A percentile compares a stretch with the other conserved stretches of the same genome.
Conservation (phyloP, 306 rosid genomes). For the Cucumis hystrix region DNA sequence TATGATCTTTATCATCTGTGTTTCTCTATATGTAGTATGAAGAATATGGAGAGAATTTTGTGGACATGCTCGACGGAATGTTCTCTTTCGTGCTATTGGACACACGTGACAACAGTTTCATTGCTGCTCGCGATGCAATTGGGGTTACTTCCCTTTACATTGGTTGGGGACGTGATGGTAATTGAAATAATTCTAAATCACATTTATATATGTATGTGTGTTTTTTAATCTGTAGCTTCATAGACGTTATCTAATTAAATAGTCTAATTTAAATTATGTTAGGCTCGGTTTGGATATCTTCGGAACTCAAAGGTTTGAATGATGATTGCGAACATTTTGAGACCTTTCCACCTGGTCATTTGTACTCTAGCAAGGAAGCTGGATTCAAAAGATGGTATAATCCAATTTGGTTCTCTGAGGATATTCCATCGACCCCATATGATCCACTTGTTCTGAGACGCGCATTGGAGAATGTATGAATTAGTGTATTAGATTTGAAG, state of each 20-base stretch:
- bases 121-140: constrained; percentile 88
- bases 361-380: constrained; percentile 82
- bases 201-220: background rate
- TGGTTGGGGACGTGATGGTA: constrained; percentile 97
- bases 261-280: background rate
- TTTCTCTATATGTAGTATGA: constrained; percentile 41
- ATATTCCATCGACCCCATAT: constrained; percentile 71
- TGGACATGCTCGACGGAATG: constrained; percentile 88
- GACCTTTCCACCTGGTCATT: constrained; percentile 85
- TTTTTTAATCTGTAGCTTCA: background rate
- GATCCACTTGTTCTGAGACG: constrained; percentile 68
- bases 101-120: constrained; percentile 85
- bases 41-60: constrained; percentile 73
- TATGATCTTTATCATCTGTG: constrained; percentile 1
- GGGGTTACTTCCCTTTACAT: constrained; percentile 86
- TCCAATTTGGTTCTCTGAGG: constrained; percentile 82
- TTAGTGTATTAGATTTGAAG: background rate
- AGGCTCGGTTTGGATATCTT: constrained; percentile 92
- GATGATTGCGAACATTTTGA: constrained; percentile 91
- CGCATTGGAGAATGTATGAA: constrained; percentile 64
- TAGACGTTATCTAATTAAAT: background rate
- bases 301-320: constrained; percentile 76
- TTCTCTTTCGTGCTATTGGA: constrained; percentile 85
- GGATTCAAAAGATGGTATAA: constrained; percentile 76
- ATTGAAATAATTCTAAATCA: background rate